Conservation (phyloP, 805 yeast genomes). For the Cyberlindnera euphorbiiphila region DNA sequence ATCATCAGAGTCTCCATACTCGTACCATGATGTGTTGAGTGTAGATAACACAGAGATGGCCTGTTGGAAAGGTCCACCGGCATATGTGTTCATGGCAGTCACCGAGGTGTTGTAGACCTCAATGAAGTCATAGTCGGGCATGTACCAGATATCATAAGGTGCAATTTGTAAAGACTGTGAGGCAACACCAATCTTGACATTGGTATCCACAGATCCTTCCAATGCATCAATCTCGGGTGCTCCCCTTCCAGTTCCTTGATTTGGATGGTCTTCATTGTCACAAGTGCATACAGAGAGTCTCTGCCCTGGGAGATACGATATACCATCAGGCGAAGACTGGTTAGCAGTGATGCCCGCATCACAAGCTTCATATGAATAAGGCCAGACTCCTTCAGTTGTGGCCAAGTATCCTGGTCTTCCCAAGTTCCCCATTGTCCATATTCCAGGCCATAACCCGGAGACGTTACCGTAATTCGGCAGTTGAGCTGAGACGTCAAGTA, state of each 20-base stretch:
- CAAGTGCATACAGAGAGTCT: conserved; percentile 42
- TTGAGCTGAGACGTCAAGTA: conserved; percentile 38
- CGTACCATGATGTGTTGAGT: conserved; percentile 43
- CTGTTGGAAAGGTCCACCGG: conserved; percentile 50
- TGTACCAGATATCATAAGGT: conserved; percentile 50
- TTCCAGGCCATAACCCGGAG: conserved; percentile 48
- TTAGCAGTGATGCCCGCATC: conserved; percentile 50
- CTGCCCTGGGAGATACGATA: conserved; percentile 44
- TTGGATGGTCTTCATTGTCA: conserved; percentile 43
- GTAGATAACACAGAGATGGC: conserved; percentile 45
- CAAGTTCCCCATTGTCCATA: conserved; percentile 47
- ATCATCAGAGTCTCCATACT: conserved; percentile 18
- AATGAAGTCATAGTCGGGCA: conserved; percentile 45
- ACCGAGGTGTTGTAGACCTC: conserved; percentile 38
- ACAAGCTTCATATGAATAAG: conserved; percentile 44
- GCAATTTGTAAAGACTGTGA: conserved; percentile 51
- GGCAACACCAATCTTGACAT: conserved; percentile 36
- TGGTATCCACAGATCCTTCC: conserved; percentile 46
- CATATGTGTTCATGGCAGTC: conserved; percentile 42
- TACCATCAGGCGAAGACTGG: conserved; percentile 46
- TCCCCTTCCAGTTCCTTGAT: conserved; percentile 45
- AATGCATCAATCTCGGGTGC: conserved; percentile 49
- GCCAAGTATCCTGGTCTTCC: conserved; percentile 48
- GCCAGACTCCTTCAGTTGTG: conserved; percentile 49
- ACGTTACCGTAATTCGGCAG: conserved; percentile 40